phyloP scores from a whole-genome alignment of 768 basidiomycete genomes.

The Mycena maculata region DNA sequence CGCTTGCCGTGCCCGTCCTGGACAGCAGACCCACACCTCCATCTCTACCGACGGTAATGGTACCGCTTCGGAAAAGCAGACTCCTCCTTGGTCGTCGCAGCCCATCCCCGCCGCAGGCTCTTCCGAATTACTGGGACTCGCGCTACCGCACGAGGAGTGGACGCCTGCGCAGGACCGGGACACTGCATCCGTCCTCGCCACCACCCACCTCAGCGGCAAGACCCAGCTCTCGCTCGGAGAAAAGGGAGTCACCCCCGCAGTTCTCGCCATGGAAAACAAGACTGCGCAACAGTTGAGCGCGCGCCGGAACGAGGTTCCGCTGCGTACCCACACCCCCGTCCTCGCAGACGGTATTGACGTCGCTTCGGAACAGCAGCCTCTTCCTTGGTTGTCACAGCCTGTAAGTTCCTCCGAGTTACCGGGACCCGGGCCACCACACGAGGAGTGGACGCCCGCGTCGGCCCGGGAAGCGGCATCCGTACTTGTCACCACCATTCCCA shows the following conservation, averaged over 20 bases:
- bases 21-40: constrained; percentile 10
- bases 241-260: neutral
- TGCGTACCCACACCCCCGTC: constrained; percentile 5
- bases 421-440: constrained; percentile 10
- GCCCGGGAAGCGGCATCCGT: constrained; percentile 16
- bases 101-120: constrained; percentile 1
- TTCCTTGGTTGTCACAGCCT: constrained; percentile 10
- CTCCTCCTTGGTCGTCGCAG: constrained; percentile 14
- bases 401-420: constrained; percentile 9
- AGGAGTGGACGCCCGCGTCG: constrained; percentile 7
- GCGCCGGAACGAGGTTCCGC: constrained; percentile 6
- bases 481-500: constrained; percentile 11
- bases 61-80: constrained; percentile 21
- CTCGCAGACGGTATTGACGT: constrained; percentile 3
- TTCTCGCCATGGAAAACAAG: constrained; percentile 3
- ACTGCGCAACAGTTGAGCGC: constrained; percentile 14
- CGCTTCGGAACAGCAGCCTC: constrained; percentile 11
- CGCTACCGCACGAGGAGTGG: constrained; percentile 15
- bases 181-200: constrained; percentile 4
- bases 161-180: constrained; percentile 12
- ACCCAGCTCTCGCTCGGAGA: constrained; percentile 4
- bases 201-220: constrained; percentile 2
- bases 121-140: constrained; percentile 12
- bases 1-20: constrained; percentile 11
- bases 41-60: constrained; percentile 13